Conservation (phyloP, 2,329 filamentous ascomycete genomes). For the Onygenales sp. region DNA sequence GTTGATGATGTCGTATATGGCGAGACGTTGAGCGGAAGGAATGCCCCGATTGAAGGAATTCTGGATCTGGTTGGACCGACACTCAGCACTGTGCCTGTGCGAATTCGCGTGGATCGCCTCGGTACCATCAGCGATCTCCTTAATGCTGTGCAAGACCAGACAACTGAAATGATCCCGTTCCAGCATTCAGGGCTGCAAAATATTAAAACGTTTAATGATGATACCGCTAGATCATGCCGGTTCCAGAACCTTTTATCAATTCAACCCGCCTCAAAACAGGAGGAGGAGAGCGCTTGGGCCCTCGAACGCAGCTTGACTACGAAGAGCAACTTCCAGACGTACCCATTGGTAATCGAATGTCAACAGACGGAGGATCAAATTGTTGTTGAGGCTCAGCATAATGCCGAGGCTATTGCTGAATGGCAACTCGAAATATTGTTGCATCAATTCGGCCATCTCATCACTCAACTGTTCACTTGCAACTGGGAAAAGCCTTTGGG, state of each 20-base stretch:
- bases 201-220: conserved; percentile 41
- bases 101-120: conserved; percentile 22
- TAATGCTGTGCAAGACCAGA: conserved; percentile 43
- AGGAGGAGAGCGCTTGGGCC: not conserved
- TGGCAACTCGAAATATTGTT: not conserved
- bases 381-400: not conserved
- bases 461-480: not conserved
- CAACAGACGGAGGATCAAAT: not conserved
- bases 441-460: not conserved
- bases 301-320: not conserved
- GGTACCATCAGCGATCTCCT: conserved; percentile 39
- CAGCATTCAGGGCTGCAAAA: conserved; percentile 41
- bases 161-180: conserved; percentile 45
- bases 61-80: conserved; percentile 32
- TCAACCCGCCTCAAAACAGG: conserved; percentile 3
- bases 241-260: conserved; percentile 31
- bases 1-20: conserved; percentile 32
- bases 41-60: conserved; percentile 28
- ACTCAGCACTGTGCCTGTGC: conserved; percentile 31
- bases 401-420: not conserved
- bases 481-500: not conserved
- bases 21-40: conserved; percentile 31
- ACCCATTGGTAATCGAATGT: not conserved
- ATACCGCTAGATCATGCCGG: conserved; percentile 26
- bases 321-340: not conserved